phyloP scores from a whole-genome alignment of 108 stramenopile genomes.

The Aurantiochytrium sp. region DNA sequence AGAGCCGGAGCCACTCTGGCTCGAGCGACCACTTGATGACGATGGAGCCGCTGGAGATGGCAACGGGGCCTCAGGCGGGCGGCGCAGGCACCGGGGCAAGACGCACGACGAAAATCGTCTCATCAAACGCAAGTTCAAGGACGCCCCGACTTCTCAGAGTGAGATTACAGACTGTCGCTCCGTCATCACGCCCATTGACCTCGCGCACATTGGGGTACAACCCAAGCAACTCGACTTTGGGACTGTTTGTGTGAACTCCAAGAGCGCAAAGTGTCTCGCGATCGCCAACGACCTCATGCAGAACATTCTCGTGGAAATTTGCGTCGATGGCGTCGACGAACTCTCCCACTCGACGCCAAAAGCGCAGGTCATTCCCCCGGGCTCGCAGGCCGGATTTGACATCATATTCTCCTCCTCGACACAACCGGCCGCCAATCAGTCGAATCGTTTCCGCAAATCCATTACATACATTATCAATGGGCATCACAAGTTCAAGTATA shows the following conservation, averaged over 20 bases:
- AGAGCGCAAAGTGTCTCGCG: constrained; percentile 32
- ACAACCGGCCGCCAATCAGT: background rate
- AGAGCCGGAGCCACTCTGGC: background rate
- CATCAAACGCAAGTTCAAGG: constrained; percentile 46
- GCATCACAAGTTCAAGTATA: constrained; percentile 30
- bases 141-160: constrained; percentile 47
- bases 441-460: background rate
- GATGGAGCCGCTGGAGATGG: background rate
- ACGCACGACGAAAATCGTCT: constrained; percentile 44
- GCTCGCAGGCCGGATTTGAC: constrained; percentile 36
- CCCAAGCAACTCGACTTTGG: constrained; percentile 40
- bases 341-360: constrained; percentile 12
- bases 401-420: constrained; percentile 17
- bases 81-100: background rate
- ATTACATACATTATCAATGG: constrained; percentile 36
- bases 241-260: constrained; percentile 22
- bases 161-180: constrained; percentile 43
- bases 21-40: background rate
- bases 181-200: constrained; percentile 26
- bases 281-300: constrained; percentile 32
- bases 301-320: constrained; percentile 26
- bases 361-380: constrained; percentile 34
- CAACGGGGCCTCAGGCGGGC: background rate
- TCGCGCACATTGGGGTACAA: background rate
- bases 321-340: constrained; percentile 15